Percentiles rank a stretch among this genome's conserved stretches.
phyloP scores from a whole-genome alignment of 1,139 yeast species.

The Taphrina wiesneri region DNA sequence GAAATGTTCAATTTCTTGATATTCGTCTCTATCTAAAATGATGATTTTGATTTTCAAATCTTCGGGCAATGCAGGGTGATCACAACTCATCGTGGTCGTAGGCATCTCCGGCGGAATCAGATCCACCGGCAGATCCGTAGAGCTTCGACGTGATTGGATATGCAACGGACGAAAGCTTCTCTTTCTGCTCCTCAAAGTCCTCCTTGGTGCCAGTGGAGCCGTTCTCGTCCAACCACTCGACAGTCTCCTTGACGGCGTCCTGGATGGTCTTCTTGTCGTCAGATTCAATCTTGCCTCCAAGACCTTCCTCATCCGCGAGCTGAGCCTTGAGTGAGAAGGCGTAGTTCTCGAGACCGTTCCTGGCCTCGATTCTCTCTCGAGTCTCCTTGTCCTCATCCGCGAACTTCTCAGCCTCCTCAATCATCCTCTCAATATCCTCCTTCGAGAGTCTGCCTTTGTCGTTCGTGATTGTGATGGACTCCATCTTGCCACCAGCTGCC shows the following conservation, averaged over 20 bases:
- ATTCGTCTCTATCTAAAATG: conserved; percentile 2
- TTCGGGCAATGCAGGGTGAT: conserved; percentile 2
- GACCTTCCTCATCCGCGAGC: conserved; percentile 64
- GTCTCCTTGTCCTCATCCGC: conserved; percentile 84
- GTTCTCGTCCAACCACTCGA: conserved; percentile 88
- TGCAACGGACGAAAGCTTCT: conserved; percentile 77
- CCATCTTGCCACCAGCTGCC: conserved; percentile 88
- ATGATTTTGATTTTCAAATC: not conserved
- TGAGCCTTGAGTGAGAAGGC: conserved; percentile 83
- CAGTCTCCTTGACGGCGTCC: conserved; percentile 84
- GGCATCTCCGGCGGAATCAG: conserved; percentile 56
- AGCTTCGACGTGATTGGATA: conserved; percentile 91
- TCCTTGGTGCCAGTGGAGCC: conserved; percentile 84
- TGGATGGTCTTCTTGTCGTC: conserved; percentile 88
- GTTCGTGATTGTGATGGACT: conserved; percentile 90
- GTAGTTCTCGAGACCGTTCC: conserved; percentile 85
- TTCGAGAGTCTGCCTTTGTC: conserved; percentile 94
- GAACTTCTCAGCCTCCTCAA: conserved; percentile 86
- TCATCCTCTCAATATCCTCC: conserved; percentile 92
- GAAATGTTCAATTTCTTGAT: not conserved
- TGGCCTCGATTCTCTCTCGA: conserved; percentile 78
- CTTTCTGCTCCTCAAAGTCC: conserved; percentile 92
- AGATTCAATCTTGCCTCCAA: conserved; percentile 77
- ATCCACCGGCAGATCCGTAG: conserved; percentile 64
- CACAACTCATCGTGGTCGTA: conserved; percentile 67